Conservation (phyloP, 257 asterid species). For the Dorcoceras hygrometricum region DNA sequence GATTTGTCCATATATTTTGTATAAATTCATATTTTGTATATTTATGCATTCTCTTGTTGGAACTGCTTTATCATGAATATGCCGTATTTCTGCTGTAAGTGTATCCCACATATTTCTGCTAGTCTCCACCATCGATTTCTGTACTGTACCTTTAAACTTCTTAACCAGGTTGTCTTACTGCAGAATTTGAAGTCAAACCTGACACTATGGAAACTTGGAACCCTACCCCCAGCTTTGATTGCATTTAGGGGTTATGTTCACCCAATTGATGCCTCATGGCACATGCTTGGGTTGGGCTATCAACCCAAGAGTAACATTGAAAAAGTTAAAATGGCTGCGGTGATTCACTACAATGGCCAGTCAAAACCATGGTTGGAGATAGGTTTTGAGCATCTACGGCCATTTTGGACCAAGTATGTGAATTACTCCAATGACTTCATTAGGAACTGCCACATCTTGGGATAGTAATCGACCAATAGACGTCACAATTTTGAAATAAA, state of each 20-base stretch:
- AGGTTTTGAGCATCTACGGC: constrained; percentile 90
- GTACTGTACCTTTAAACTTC: too few relatives aligned
- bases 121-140: too few relatives aligned
- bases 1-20: too few relatives aligned
- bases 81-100: too few relatives aligned
- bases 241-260: constrained; percentile 79
- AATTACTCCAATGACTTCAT: constrained; percentile 81
- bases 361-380: constrained; percentile 92
- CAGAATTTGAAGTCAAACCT: constrained; percentile 89
- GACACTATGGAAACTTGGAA: constrained; percentile 93
- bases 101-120: too few relatives aligned
- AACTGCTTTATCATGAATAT: too few relatives aligned
- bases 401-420: constrained; percentile 89
- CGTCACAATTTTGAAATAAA: too few relatives aligned
- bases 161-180: constrained; percentile 6
- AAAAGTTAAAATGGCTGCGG: constrained; percentile 66
- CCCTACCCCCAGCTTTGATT: constrained; percentile 88
- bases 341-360: constrained; percentile 90
- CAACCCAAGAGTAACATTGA: constrained; percentile 62
- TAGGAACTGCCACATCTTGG: constrained; percentile 78
- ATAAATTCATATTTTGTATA: too few relatives aligned
- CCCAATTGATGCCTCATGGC: constrained; percentile 86
- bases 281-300: constrained; percentile 94
- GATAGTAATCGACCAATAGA: constrained; percentile 35
- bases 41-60: too few relatives aligned